Evolutionary conservation across 2,329 filamentous ascomycete species (phyloP), one percentile per base, ranked within the genome.

Genomic region (Xylaria sp.): DNA sequence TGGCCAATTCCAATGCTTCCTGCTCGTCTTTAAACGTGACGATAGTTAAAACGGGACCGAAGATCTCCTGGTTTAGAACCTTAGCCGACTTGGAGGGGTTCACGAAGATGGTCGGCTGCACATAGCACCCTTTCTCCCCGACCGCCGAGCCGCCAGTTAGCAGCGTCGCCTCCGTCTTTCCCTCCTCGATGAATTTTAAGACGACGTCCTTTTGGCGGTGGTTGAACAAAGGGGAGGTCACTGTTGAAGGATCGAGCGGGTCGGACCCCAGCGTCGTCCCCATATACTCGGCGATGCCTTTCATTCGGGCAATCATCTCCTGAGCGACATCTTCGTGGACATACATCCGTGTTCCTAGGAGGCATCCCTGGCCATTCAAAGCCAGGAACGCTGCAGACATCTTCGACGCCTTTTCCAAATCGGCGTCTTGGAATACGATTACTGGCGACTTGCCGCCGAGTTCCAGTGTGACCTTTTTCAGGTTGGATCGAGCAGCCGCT

Each of bases 401-500:
- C 7, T 88, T 90, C 46, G 91, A 88, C 2, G 89, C 87, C 72
- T 87, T 85, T 5, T 89, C 88, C 34, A 91, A 73, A 71, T 91
- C 84, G 9, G 88, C 89, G 73, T 92, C 90, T 3, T 86, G 86
- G 66, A 92, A 91, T 5, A 91, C 81, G 20, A 92, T 78, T 18
- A 88, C 82, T 0, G 90, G 89, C 0, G 85, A 88, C 77, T 92
- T 92, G 55, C 90, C 90, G n/a, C 90, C 90, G 0, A 90, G 86
- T 78, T 91, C 89, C 20, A 91, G 83, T 2, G 87, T 87, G 10
- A 91, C 85, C 73, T 89, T 89, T 80, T 91, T 91, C 73, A 89
- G 77, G 69, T 87, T 87, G 5, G 84, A 91, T 1, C 85, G 81
- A 4, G 89, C 85, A 0, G 92, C 91, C 76, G 88, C 85, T 74